These are phyloP conservation scores for Plasmodium fragile DNA, from an alignment of 169 alveolate species.

Conservation along the genomic window DNA sequence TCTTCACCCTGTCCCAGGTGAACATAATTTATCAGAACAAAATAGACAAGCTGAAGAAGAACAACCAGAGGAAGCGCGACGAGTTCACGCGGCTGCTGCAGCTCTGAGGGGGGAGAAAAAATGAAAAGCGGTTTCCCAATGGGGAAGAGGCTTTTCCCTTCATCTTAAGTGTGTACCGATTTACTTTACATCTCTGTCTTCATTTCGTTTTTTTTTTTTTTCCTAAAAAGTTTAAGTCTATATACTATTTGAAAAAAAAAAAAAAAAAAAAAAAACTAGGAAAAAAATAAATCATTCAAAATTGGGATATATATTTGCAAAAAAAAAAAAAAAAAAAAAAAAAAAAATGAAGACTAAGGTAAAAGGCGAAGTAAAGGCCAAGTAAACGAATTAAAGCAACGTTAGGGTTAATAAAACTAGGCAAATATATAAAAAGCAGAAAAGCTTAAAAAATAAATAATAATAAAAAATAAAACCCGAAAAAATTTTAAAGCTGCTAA, in stretches of 20 bases:
- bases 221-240: background rate
- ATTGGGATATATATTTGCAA: background rate
- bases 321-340: slow-evolving; percentile 22
- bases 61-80: slow-evolving; percentile 55
- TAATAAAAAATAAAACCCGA: background rate
- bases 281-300: background rate
- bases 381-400: background rate
- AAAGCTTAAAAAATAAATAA: background rate
- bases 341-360: background rate
- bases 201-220: slow-evolving; percentile 5
- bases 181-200: background rate
- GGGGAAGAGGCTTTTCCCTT: background rate
- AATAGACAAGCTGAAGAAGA: slow-evolving; percentile 69
- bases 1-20: slow-evolving; percentile 1
- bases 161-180: background rate
- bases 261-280: background rate
- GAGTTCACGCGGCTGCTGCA: slow-evolving; percentile 66
- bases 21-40: slow-evolving; percentile 48
- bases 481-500: background rate
- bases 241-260: background rate
- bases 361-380: background rate
- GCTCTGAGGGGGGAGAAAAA: slow-evolving; percentile 4
- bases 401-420: background rate
- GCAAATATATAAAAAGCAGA: background rate
- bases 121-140: background rate